A percentile compares a stretch with the other conserved stretches of the same genome.
These are phyloP conservation scores for Hericium coralloides DNA, from an alignment of 768 basidiomycete genomes.

Conservation along the genomic window DNA sequence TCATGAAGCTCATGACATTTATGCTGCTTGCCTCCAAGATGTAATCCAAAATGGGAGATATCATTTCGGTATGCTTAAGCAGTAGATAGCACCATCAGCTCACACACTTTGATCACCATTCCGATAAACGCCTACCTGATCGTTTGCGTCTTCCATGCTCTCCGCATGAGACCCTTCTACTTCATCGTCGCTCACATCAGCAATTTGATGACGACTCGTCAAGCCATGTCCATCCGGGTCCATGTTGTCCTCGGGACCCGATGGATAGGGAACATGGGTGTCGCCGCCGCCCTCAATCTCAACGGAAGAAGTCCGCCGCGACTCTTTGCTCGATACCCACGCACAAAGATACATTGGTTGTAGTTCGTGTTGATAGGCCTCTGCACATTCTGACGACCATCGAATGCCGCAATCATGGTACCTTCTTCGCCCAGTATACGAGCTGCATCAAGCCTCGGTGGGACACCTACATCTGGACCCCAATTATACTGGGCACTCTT, in stretches of 20 bases:
- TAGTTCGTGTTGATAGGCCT: neutral
- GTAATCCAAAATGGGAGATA: neutral
- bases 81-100: too few relatives aligned
- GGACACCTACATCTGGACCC: neutral
- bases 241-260: neutral
- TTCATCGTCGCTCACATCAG: neutral
- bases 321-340: neutral
- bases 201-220: neutral
- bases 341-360: neutral
- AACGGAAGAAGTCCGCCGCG: neutral
- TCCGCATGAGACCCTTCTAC: too few relatives aligned
- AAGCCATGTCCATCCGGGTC: neutral
- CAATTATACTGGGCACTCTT: neutral
- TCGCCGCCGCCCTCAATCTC: neutral
- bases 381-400: slow-evolving; percentile 1
- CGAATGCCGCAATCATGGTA: neutral
- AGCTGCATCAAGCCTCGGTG: neutral
- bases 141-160: neutral
- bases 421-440: neutral
- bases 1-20: neutral
- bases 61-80: neutral
- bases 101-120: too few relatives aligned
- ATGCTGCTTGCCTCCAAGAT: slow-evolving; percentile 2
- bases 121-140: neutral
- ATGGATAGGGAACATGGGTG: neutral